phyloP scores from a whole-genome alignment of 192 early-diverging fungal species.

The Allomyces macrogynus region DNA sequence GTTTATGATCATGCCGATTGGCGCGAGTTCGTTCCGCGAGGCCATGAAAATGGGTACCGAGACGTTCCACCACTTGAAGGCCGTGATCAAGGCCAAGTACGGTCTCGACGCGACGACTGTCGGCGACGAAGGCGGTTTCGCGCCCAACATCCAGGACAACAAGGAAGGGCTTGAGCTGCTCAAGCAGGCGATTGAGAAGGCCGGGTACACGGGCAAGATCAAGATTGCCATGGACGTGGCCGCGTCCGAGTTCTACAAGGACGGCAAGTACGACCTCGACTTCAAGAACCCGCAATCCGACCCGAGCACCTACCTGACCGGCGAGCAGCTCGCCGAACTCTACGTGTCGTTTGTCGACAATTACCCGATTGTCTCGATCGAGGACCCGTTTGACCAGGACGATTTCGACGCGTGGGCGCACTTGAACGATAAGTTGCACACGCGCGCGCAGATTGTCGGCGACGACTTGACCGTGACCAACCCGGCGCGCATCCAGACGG shows the following conservation, averaged over 20 bases:
- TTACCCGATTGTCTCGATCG: slow-evolving; percentile 80
- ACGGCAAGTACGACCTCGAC: slow-evolving; percentile 95
- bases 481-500: slow-evolving; percentile 70
- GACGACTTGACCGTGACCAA: slow-evolving; percentile 98
- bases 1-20: slow-evolving; percentile 98
- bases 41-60: slow-evolving; percentile 96
- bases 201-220: slow-evolving; percentile 92
- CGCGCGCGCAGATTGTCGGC: slow-evolving; percentile 75
- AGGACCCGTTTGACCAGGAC: slow-evolving; percentile 99
- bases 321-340: slow-evolving; percentile 56
- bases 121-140: slow-evolving; percentile 98
- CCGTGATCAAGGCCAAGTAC: slow-evolving; percentile 96
- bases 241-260: slow-evolving; percentile 95
- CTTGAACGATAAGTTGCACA: slow-evolving; percentile 29
- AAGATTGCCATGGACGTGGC: slow-evolving; percentile 95
- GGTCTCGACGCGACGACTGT: slow-evolving; percentile 97
- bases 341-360: slow-evolving; percentile 62
- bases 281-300: slow-evolving; percentile 86
- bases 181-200: slow-evolving; percentile 67
- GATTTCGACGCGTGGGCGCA: slow-evolving; percentile 86
- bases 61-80: slow-evolving; percentile 88
- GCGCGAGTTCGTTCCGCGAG: slow-evolving; percentile 76
- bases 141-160: slow-evolving; percentile 96
- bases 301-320: slow-evolving; percentile 42
- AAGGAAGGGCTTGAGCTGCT: slow-evolving; percentile 88